Conservation (phyloP, 495 filamentous ascomycete genomes). For the Diplogelasinospora grovesii region DNA sequence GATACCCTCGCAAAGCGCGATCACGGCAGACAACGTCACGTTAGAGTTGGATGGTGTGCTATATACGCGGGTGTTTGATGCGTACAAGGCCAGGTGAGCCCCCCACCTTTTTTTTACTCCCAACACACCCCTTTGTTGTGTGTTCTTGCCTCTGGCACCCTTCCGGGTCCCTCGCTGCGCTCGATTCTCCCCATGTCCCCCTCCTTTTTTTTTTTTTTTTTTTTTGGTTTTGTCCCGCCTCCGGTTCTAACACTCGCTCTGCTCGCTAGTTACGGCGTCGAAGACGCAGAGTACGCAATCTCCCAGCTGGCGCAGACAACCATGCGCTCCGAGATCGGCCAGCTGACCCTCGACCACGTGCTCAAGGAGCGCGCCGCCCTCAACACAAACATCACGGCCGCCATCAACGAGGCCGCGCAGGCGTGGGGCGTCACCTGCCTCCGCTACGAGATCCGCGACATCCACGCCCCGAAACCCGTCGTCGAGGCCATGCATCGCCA, state of each 20-base stretch:
- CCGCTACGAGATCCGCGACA: constrained; percentile 96
- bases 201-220: too few species aligned
- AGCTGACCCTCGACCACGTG: constrained; percentile 93
- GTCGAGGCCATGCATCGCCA: constrained; percentile 97
- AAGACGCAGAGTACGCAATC: constrained; percentile 98
- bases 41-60: constrained; percentile 91
- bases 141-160: too few species aligned
- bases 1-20: constrained; percentile 89
- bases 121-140: not conserved
- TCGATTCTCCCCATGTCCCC: too few species aligned
- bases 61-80: constrained; percentile 93
- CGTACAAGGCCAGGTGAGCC: constrained; percentile 84
- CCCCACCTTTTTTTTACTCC: not conserved
- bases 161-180: too few species aligned
- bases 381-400: constrained; percentile 94
- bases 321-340: constrained; percentile 96
- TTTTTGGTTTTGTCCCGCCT: not conserved
- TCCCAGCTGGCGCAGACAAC: constrained; percentile 96
- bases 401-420: constrained; percentile 95
- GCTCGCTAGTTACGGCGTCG: constrained; percentile 76
- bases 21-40: constrained; percentile 97
- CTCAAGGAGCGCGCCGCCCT: constrained; percentile 92
- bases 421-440: constrained; percentile 96
- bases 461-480: constrained; percentile 88
- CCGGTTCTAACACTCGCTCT: constrained; percentile 10